These are phyloP conservation scores for Xerocomus alliaceus DNA, from an alignment of 1,284 basidiomycete species.

Conservation along the genomic window DNA sequence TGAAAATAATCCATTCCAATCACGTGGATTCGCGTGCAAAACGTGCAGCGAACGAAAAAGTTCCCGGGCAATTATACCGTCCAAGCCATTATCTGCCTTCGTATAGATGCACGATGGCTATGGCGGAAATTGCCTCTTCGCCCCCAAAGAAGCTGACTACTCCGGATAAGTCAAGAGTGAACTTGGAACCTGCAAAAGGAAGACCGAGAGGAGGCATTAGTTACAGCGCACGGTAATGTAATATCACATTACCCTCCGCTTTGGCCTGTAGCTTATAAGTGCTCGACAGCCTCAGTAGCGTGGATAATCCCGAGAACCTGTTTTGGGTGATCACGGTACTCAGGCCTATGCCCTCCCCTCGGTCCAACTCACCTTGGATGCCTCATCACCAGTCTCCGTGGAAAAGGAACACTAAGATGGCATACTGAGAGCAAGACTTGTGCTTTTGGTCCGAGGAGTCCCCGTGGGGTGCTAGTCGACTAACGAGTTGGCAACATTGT, in stretches of 20 bases:
- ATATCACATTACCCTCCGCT: neutral
- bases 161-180: slow-evolving; percentile 31
- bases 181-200: slow-evolving; percentile 19
- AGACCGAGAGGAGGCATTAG: slow-evolving; percentile 27
- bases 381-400: neutral
- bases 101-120: slow-evolving; percentile 38
- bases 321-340: slow-evolving; percentile 9
- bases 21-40: slow-evolving; percentile 36
- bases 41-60: slow-evolving; percentile 34
- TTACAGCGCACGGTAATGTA: neutral
- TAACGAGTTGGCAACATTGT: neutral
- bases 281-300: neutral
- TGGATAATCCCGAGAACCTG: neutral
- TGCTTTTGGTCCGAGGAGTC: neutral
- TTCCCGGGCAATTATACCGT: slow-evolving; percentile 44
- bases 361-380: neutral
- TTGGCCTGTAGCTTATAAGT: neutral
- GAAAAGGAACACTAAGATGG: neutral
- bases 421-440: too few species aligned
- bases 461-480: too few species aligned
- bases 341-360: neutral
- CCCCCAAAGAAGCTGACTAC: slow-evolving; percentile 40
- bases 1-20: slow-evolving; percentile 32
- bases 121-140: slow-evolving; percentile 39
- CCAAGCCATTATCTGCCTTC: slow-evolving; percentile 38